Evolutionary conservation across 495 filamentous ascomycete species (phyloP), one percentile per base, ranked within the genome.

Genomic region (Annulohypoxylon maeteangense): DNA sequence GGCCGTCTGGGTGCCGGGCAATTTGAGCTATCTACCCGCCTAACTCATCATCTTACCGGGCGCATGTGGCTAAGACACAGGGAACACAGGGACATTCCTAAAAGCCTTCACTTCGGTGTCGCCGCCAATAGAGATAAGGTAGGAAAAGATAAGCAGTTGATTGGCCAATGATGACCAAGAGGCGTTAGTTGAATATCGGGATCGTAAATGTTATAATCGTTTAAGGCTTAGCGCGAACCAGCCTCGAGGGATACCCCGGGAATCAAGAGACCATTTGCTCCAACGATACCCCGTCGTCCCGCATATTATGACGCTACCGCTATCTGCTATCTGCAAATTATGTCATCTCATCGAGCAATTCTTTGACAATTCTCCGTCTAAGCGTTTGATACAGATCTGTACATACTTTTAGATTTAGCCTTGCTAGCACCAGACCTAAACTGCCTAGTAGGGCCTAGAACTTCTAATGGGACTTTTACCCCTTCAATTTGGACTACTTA

Each of bases 301-400:
- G 71, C 71, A 67, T 20, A 31, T 71, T 60, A 68, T 60, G 47
- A 68, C 54, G 66, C 66, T 72, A 54, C 14, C 48, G 62, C 51
- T 74, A 70, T 67, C 67, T 63, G 59, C 62, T 71, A 71, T 70
- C 66, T 71, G 47, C 40, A 48, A 54, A 66, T 76, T 77, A 77
- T 57, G 47, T 74, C 68, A 77, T 77, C 66, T 62, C 75, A 77
- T 77, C 75, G 67, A 77, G 68, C 75, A 77, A 77, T 71, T 61
- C 63, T 71, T 71, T 67, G 31, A 10, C 38, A 71, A 66, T 18
- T 31, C 44, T 54, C 51, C 47, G 47, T 18, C n/a, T 29, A 45
- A 18, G 16, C 5, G 40, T 14, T 44, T 55, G 1, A 3, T 12
- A 32, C n/a, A 29, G 16, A n/a, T 18, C 6, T 16, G 20, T 22